Percentiles rank a stretch among this genome's conserved stretches.
phyloP scores from a whole-genome alignment of 1,284 basidiomycete genomes.

The Tilletia horrida region DNA sequence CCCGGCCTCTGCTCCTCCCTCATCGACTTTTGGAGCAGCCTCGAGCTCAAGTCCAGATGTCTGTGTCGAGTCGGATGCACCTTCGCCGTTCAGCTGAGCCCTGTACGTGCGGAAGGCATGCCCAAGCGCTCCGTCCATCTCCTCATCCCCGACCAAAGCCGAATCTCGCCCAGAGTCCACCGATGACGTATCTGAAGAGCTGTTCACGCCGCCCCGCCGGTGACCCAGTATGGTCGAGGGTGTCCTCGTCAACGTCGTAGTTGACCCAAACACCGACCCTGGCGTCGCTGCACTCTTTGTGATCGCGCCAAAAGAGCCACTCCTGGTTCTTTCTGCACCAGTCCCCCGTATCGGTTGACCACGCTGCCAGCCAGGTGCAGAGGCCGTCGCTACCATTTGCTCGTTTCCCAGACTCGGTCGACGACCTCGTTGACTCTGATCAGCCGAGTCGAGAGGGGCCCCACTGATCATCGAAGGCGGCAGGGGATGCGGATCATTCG shows the following conservation, averaged over 20 bases:
- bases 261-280: neutral
- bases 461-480: constrained; percentile 2
- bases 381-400: neutral
- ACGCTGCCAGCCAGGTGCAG: neutral
- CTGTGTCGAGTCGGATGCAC: too few species aligned
- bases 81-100: neutral
- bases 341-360: neutral
- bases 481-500: constrained; percentile 9
- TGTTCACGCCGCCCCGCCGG: neutral
- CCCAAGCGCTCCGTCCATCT: neutral
- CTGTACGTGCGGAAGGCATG: neutral
- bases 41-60: too few species aligned
- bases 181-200: neutral
- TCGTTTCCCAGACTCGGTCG: constrained; percentile 12
- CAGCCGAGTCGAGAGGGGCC: neutral
- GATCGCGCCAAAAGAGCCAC: constrained; percentile 6
- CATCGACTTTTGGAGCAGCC: too few species aligned
- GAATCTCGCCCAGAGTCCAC: neutral
- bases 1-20: too few species aligned
- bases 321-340: neutral
- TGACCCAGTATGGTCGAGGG: too few species aligned
- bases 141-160: constrained; percentile 3
- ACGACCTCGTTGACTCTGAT: neutral
- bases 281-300: neutral
- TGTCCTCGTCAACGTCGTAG: too few species aligned